Evolutionary conservation across 2,329 filamentous ascomycete genomes (phyloP), one percentile per base, ranked within the genome.

Genomic region (Beauveria brongniartii): DNA sequence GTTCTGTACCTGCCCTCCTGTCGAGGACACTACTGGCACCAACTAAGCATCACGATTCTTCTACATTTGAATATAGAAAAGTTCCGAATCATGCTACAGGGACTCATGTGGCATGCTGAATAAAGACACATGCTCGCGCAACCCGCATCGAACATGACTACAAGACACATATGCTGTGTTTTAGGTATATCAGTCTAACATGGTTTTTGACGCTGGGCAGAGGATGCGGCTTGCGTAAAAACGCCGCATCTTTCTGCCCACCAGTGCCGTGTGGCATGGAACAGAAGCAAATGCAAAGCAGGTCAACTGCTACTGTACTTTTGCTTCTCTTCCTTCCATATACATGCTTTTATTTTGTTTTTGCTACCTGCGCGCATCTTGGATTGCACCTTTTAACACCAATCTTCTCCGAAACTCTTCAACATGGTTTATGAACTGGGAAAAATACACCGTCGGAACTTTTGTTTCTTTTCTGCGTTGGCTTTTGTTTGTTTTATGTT

Each of bases 1-100:
- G 63, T 96, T 96, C 82, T 97, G 92, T 80, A 95, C 91, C 10
- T 97, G 92, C 73, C 89, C 90, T 44, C 91, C 92, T 0, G 90
- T 96, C 8, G 89, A 91, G 74, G 80, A 82, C 65, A 82, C 79
- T 18, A 81, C 77, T 1, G 70, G 69, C 43, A 64, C 61, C 26
- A 47, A 59, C 44, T 62, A 62, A 62, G 43, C 55, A 44, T 54
- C 34, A 26, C 41, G 34, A 51, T 50, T 28, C 43, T 26, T 59
- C 28, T 60, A 51, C 58, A 55, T 48, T 46, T 61, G 47, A 53
- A 61, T 57, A 67, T 63, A 62, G 46, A 62, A 40, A 43, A 61
- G 59, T 51, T 60, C 52, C 30, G 34, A 59, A 20, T 28, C 51
- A 14, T 46, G 56, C 47, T 46, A 50, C 52, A 44, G 47, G 59